Percentiles rank a stretch among this genome's conserved stretches.
These are phyloP conservation scores for Athelia sp. DNA, from an alignment of 1,284 basidiomycete species.

Conservation along the genomic window DNA sequence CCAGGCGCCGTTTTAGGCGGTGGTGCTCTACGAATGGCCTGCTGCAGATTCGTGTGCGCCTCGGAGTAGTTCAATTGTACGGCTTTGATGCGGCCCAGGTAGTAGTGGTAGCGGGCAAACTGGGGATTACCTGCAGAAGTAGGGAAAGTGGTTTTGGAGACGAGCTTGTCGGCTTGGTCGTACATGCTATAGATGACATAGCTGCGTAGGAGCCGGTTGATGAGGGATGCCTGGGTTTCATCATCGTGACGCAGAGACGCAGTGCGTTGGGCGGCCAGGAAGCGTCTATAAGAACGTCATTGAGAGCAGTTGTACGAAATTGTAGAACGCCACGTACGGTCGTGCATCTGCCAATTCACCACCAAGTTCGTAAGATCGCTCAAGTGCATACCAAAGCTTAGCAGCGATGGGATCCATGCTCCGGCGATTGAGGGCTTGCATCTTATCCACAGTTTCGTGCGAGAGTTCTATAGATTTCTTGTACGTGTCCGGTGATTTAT, in stretches of 20 bases:
- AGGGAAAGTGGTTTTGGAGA: conserved; percentile 92
- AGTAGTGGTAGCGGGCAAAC: conserved; percentile 94
- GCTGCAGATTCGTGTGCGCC: conserved; percentile 89
- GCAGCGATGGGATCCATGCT: conserved; percentile 94
- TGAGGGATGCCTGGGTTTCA: conserved; percentile 85
- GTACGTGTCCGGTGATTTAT: conserved; percentile 48
- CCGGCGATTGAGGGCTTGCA: conserved; percentile 79
- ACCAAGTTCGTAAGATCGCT: conserved; percentile 80
- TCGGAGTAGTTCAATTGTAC: conserved; percentile 95
- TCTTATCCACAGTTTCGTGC: conserved; percentile 72
- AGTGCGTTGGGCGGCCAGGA: conserved; percentile 88
- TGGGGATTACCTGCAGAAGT: conserved; percentile 85
- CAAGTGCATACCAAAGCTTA: conserved; percentile 84
- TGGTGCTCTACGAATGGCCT: conserved; percentile 92
- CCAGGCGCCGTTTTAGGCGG: conserved; percentile 85
- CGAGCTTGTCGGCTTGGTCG: conserved; percentile 96
- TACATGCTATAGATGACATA: conserved; percentile 92
- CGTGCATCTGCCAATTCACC: conserved; percentile 76
- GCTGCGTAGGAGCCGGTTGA: conserved; percentile 90
- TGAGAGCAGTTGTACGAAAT: conserved; percentile 3
- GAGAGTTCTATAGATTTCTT: conserved; percentile 66
- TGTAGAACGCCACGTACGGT: conserved; percentile 51
- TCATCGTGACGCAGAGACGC: conserved; percentile 86
- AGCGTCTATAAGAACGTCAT: conserved; percentile 48
- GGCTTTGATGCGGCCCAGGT: conserved; percentile 89